phyloP scores from a whole-genome alignment of 257 asterid genomes.

The Nyctanthes arbortristis region DNA sequence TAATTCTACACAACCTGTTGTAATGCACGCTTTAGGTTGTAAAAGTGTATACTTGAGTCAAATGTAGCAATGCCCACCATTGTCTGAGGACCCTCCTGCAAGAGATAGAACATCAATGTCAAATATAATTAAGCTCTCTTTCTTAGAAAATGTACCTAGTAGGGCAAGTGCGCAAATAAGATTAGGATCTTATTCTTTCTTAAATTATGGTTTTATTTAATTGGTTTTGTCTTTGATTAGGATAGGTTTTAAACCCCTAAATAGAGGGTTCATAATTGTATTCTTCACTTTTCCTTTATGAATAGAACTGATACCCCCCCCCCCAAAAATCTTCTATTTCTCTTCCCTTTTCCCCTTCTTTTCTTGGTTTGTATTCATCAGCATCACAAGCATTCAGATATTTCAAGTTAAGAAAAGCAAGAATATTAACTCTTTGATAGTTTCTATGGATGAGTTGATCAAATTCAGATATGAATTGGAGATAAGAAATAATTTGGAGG shows the following conservation, averaged over 20 bases:
- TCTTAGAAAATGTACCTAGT: neutral
- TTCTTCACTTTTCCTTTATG: too few species aligned
- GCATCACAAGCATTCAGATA: too few species aligned
- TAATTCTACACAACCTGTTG: slow-evolving; percentile 65
- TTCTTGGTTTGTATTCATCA: too few species aligned
- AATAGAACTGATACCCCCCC: too few species aligned
- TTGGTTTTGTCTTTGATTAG: too few species aligned
- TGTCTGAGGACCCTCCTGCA: slow-evolving; percentile 96
- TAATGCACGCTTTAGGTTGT: slow-evolving; percentile 79
- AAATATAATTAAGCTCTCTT: neutral
- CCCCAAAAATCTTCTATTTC: too few species aligned
- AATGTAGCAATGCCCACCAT: slow-evolving; percentile 95
- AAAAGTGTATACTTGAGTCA: slow-evolving; percentile 94
- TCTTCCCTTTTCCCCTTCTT: too few species aligned
- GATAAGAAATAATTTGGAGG: neutral
- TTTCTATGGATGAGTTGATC: neutral
- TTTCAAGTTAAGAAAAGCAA: neutral
- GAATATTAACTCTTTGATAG: neutral
- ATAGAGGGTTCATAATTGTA: too few species aligned
- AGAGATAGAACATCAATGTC: slow-evolving; percentile 24
- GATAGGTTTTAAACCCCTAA: too few species aligned
- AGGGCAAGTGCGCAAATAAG: neutral
- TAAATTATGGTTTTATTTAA: too few species aligned
- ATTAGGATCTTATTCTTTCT: too few species aligned
- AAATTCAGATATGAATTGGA: neutral